Evolutionary conservation across 257 asterid genomes (phyloP).

Genomic region (Primulina huaijiensis): DNA sequence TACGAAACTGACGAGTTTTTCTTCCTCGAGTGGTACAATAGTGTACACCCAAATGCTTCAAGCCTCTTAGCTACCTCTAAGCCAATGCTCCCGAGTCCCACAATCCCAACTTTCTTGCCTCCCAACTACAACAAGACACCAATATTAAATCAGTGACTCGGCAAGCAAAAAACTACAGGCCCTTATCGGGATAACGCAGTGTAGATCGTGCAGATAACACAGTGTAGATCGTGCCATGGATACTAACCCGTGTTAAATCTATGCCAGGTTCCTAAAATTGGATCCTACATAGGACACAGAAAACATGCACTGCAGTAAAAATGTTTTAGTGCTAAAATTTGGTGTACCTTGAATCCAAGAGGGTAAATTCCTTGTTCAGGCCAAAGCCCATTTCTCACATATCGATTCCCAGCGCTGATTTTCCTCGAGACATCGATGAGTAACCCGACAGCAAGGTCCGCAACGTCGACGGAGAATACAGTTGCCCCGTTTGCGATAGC

Average conservation of each 20-base stretch:
- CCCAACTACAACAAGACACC: slow-evolving; percentile 40
- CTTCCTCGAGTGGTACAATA: slow-evolving; percentile 55
- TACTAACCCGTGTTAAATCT: no score
- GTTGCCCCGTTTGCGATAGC: slow-evolving; percentile 41
- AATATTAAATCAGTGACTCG: no score
- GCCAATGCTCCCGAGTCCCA: slow-evolving; percentile 88
- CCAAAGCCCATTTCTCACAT: slow-evolving; percentile 53
- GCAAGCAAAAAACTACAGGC: no score
- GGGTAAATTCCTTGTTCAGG: slow-evolving; percentile 33
- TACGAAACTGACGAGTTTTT: slow-evolving; percentile 41
- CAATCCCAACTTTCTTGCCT: slow-evolving; percentile 68
- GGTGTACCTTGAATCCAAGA: slow-evolving; percentile 55
- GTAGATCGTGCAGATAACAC: no score
- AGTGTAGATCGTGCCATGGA: no score
- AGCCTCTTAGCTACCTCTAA: slow-evolving; percentile 68
- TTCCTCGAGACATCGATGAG: slow-evolving; percentile 48
- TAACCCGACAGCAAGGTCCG: slow-evolving; percentile 60
- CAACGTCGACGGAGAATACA: slow-evolving; percentile 48
- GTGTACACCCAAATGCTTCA: slow-evolving; percentile 55
- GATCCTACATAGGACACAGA: no score
- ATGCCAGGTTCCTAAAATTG: no score
- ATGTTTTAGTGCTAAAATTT: no score
- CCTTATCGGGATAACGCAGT: no score
- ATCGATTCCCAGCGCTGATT: slow-evolving; percentile 43
- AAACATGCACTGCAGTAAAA: no score